These are phyloP conservation scores for Cercospora brassicicola DNA, from an alignment of 2,329 filamentous ascomycete species.

Conservation along the genomic window DNA sequence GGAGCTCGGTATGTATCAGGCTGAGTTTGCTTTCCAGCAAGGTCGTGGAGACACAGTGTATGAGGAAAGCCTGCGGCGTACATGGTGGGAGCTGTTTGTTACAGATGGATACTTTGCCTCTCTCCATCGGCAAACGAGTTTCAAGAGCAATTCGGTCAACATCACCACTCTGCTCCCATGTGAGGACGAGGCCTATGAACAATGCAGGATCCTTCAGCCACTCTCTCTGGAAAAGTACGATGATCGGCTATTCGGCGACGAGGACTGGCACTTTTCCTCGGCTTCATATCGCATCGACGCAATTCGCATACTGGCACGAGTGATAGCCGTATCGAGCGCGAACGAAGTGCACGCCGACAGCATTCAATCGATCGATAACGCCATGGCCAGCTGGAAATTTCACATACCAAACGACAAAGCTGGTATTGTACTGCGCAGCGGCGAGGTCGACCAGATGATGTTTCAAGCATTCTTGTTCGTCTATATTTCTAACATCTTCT, in stretches of 20 bases:
- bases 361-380: constrained; percentile 59
- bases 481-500: constrained; percentile 63
- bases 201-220: constrained; percentile 49
- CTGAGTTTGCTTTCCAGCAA: constrained; percentile 64
- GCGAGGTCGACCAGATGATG: constrained; percentile 81
- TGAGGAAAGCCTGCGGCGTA: constrained; percentile 81
- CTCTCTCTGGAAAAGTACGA: constrained; percentile 74
- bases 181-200: constrained; percentile 70
- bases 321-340: constrained; percentile 57
- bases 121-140: constrained; percentile 70
- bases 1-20: constrained; percentile 72
- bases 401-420: constrained; percentile 73
- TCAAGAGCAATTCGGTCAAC: constrained; percentile 65
- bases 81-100: constrained; percentile 87
- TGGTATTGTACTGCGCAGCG: constrained; percentile 67
- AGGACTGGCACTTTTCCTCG: constrained; percentile 73
- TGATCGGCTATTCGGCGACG: constrained; percentile 69
- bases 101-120: constrained; percentile 82
- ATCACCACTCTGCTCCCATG: constrained; percentile 75
- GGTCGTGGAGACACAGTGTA: constrained; percentile 65
- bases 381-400: constrained; percentile 73
- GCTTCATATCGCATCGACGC: constrained; percentile 83
- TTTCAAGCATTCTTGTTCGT: constrained; percentile 87
- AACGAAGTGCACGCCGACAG: constrained; percentile 41
- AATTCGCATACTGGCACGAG: constrained; percentile 72